Evolutionary conservation across 2,329 filamentous ascomycete species (phyloP).

Genomic region (Exophiala lecanii-corni): DNA sequence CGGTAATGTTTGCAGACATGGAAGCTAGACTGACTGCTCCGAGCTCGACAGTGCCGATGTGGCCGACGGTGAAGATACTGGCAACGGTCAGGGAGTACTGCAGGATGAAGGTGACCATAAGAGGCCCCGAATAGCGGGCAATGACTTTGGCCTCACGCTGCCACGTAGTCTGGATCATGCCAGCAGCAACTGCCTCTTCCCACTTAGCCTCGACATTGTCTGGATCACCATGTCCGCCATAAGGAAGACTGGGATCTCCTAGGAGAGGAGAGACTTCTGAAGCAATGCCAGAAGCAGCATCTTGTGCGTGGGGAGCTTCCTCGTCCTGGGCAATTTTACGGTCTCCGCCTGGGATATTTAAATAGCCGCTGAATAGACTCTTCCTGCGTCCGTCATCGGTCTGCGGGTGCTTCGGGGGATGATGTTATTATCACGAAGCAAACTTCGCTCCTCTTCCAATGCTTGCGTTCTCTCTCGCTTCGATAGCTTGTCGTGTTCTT

Average conservation of each 20-base stretch:
- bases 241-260: conserved; percentile 36
- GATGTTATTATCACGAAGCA: conserved; percentile 57
- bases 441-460: conserved; percentile 53
- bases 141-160: conserved; percentile 82
- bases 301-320: conserved; percentile 17
- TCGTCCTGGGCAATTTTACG: conserved; percentile 27
- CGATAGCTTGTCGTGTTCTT: conserved; percentile 43
- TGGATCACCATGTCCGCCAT: conserved; percentile 46
- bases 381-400: conserved; percentile 21
- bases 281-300: conserved; percentile 16
- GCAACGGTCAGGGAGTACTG: conserved; percentile 83
- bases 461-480: conserved; percentile 51
- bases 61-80: conserved; percentile 72
- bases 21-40: conserved; percentile 64
- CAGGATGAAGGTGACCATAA: conserved; percentile 70
- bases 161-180: conserved; percentile 85
- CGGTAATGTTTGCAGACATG: conserved; percentile 77
- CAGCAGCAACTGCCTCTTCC: conserved; percentile 77
- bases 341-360: conserved; percentile 21
- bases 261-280: conserved; percentile 50
- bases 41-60: conserved; percentile 66
- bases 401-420: conserved; percentile 49
- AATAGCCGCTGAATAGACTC: conserved; percentile 16
- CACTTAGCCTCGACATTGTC: conserved; percentile 68
- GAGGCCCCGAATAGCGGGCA: conserved; percentile 62